Conservation (phyloP, 2,329 filamentous ascomycete genomes). For the Fusarium dlaminii region DNA sequence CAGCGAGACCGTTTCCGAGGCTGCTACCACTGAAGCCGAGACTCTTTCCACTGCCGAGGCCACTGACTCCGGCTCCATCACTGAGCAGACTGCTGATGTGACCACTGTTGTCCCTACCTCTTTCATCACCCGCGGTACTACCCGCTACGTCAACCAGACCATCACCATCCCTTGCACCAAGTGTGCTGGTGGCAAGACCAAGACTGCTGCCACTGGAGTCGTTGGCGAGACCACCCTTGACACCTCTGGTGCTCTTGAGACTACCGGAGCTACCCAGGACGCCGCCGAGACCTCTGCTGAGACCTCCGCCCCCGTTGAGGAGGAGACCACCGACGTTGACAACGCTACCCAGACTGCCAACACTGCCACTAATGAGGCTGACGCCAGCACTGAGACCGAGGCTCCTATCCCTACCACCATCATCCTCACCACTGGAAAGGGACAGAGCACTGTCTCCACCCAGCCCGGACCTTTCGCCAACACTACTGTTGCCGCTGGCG, state of each 20-base stretch:
- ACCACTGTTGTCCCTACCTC: conserved; percentile 34
- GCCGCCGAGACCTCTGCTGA: conserved; percentile 13
- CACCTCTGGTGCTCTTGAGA: conserved; percentile 12
- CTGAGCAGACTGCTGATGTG: conserved; percentile 27
- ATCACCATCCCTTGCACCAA: conserved; percentile 34
- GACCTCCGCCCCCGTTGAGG: conserved; percentile 12
- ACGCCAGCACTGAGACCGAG: conserved; percentile 15
- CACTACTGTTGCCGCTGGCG: conserved; percentile 20
- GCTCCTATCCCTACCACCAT: conserved; percentile 18
- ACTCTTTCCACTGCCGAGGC: conserved; percentile 8
- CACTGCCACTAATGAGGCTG: conserved; percentile 21
- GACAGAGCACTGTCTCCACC: conserved; percentile 17
- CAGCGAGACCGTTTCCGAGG: not conserved
- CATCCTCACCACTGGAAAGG: conserved; percentile 32
- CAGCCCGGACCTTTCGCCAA: conserved; percentile 31
- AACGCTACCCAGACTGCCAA: conserved; percentile 22
- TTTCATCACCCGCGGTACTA: conserved; percentile 30
- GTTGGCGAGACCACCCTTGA: conserved; percentile 16
- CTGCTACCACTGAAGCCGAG: conserved; percentile 2
- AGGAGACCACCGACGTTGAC: conserved; percentile 18
- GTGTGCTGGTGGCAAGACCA: conserved; percentile 20
- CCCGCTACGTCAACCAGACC: conserved; percentile 31
- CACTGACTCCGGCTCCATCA: conserved; percentile 2
- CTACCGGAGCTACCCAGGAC: conserved; percentile 5
- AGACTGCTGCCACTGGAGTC: conserved; percentile 6